phyloP scores from a whole-genome alignment of 768 basidiomycete species.

The Termitomyces sp. region DNA sequence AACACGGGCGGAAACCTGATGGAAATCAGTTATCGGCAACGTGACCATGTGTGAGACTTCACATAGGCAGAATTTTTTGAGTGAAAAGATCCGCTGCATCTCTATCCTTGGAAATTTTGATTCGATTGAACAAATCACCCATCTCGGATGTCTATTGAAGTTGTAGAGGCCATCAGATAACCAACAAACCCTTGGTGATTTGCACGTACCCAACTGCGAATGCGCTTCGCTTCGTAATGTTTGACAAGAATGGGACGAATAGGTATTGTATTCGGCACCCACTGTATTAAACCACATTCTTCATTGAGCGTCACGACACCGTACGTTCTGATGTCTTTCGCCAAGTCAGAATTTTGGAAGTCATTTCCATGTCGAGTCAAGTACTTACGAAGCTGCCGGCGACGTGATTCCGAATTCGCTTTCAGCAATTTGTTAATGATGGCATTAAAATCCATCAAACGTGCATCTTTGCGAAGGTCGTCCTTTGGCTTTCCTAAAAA shows the following conservation, averaged over 20 bases:
- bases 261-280: slow-evolving; percentile 91
- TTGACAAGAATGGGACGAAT: slow-evolving; percentile 70
- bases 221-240: slow-evolving; percentile 47
- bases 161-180: background rate
- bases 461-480: slow-evolving; percentile 93
- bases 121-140: slow-evolving; percentile 36
- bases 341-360: background rate
- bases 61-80: slow-evolving; percentile 53
- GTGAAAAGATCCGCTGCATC: slow-evolving; percentile 48
- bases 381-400: slow-evolving; percentile 79
- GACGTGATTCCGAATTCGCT: slow-evolving; percentile 87
- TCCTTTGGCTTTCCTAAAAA: slow-evolving; percentile 98
- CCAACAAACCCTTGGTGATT: background rate
- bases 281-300: slow-evolving; percentile 96
- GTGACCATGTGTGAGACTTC: slow-evolving; percentile 12
- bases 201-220: slow-evolving; percentile 34
- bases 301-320: slow-evolving; percentile 98
- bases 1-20: slow-evolving; percentile 78
- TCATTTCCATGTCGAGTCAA: background rate
- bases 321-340: slow-evolving; percentile 89
- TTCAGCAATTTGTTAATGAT: slow-evolving; percentile 97
- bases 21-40: background rate
- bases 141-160: slow-evolving; percentile 37
- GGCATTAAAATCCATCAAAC: slow-evolving; percentile 96
- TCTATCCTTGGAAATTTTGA: slow-evolving; percentile 45